Evolutionary conservation across 805 yeast genomes (phyloP).

Genomic region (Jamesozyma jinghongensis): DNA sequence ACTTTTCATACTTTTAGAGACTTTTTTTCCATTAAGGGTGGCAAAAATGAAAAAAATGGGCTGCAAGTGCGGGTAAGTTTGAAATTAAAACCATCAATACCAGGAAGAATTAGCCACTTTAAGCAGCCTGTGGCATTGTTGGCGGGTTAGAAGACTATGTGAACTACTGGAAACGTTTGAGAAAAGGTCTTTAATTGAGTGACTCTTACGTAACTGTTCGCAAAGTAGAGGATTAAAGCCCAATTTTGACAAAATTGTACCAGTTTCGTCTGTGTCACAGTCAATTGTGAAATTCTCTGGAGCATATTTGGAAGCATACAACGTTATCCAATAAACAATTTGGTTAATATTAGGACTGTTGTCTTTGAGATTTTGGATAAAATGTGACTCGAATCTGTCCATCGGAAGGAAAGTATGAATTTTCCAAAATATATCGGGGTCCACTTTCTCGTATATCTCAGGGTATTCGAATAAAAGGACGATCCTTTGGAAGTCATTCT

Average conservation of each 20-base stretch:
- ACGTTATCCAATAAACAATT: not conserved
- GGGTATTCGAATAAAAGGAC: constrained; percentile 14
- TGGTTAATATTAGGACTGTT: not conserved
- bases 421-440: constrained; percentile 21
- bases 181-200: too few species aligned
- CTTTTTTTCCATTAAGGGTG: too few species aligned
- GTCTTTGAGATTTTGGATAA: not conserved
- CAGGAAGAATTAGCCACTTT: not conserved
- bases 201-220: too few species aligned
- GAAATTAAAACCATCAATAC: not conserved
- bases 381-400: constrained; percentile 7
- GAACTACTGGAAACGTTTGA: too few species aligned
- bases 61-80: too few species aligned
- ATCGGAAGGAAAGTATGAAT: constrained; percentile 9
- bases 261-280: not conserved
- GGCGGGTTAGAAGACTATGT: not conserved
- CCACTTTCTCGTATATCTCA: constrained; percentile 6
- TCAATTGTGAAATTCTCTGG: not conserved
- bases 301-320: not conserved
- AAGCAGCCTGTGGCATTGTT: not conserved
- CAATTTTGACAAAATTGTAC: not conserved
- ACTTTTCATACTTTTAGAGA: too few species aligned
- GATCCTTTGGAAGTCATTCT: constrained; percentile 11
- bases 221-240: constrained; percentile 1
- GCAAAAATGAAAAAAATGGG: too few species aligned